phyloP scores from a whole-genome alignment of 768 basidiomycete genomes.

The Rickenella mellea region DNA sequence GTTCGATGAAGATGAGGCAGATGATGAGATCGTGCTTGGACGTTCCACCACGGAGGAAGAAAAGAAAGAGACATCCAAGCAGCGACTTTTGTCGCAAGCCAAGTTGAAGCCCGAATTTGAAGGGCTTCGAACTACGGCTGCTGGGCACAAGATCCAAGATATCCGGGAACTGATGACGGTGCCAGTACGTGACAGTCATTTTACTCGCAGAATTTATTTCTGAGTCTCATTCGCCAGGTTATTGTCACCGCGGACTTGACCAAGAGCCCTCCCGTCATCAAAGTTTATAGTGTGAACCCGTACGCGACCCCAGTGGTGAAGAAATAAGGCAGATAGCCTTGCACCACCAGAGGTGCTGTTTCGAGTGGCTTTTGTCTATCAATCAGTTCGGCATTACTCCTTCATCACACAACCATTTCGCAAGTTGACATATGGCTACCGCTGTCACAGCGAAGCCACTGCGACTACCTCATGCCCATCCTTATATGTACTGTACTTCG shows the following conservation, averaged over 20 bases:
- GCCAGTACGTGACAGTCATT: conserved; percentile 47
- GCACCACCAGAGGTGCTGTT: too few relatives aligned
- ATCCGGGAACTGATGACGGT: conserved; percentile 90
- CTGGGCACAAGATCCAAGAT: conserved; percentile 94
- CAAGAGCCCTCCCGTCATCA: conserved; percentile 94
- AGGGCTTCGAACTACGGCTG: conserved; percentile 58
- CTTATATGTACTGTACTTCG: too few relatives aligned
- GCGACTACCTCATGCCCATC: too few relatives aligned
- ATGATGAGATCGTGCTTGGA: conserved; percentile 76
- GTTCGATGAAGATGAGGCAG: conserved; percentile 77
- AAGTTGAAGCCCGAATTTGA: conserved; percentile 77
- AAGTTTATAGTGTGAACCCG: conserved; percentile 93
- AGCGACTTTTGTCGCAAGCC: conserved; percentile 67
- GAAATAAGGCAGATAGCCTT: too few relatives aligned
- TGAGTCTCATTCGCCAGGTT: conserved; percentile 40
- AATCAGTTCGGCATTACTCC: too few relatives aligned
- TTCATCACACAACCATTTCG: too few relatives aligned
- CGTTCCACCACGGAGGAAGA: conserved; percentile 35
- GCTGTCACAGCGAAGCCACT: too few relatives aligned
- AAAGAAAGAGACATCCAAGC: conserved; percentile 58
- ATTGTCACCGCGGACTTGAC: conserved; percentile 92
- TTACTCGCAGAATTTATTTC: conserved; percentile 5
- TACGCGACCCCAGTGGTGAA: too few relatives aligned
- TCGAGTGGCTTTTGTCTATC: too few relatives aligned
- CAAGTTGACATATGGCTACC: too few relatives aligned